Evolutionary conservation across 345 rosid genomes (phyloP).

Genomic region (Iberis pinnata): DNA sequence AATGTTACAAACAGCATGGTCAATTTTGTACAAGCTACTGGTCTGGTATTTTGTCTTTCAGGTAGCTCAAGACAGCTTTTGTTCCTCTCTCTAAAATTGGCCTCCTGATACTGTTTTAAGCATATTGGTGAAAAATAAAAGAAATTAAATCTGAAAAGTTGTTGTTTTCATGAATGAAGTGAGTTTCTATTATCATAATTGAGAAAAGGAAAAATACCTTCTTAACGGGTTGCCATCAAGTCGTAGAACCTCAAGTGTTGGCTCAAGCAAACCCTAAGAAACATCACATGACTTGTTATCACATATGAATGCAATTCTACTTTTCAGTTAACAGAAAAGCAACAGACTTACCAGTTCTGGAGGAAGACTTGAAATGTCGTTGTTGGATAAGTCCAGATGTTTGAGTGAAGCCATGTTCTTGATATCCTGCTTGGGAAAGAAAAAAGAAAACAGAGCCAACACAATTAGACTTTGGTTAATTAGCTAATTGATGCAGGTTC

Average conservation of each 20-base stretch:
- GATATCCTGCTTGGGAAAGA: constrained; percentile 44
- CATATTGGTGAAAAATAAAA: constrained; percentile 3
- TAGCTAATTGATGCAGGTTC: constrained; percentile 14
- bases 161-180: background rate
- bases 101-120: constrained; percentile 67
- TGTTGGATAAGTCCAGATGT: constrained; percentile 78
- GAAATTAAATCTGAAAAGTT: background rate
- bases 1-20: constrained; percentile 21
- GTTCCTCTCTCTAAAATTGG: constrained; percentile 75
- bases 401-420: constrained; percentile 58
- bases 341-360: constrained; percentile 51
- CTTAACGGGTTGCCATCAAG: constrained; percentile 86
- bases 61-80: constrained; percentile 67
- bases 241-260: constrained; percentile 65
- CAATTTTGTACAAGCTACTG: constrained; percentile 22
- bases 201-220: constrained; percentile 44
- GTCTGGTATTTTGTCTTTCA: constrained; percentile 74
- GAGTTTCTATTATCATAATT: background rate
- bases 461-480: constrained; percentile 4
- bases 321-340: constrained; percentile 5
- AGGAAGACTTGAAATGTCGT: constrained; percentile 70
- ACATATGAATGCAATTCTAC: background rate
- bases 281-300: background rate
- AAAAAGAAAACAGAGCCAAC: constrained; percentile 9
- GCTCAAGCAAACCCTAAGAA: constrained; percentile 74